These are phyloP conservation scores for Salix dunnii DNA, from an alignment of 345 rosid species.

Conservation along the genomic window DNA sequence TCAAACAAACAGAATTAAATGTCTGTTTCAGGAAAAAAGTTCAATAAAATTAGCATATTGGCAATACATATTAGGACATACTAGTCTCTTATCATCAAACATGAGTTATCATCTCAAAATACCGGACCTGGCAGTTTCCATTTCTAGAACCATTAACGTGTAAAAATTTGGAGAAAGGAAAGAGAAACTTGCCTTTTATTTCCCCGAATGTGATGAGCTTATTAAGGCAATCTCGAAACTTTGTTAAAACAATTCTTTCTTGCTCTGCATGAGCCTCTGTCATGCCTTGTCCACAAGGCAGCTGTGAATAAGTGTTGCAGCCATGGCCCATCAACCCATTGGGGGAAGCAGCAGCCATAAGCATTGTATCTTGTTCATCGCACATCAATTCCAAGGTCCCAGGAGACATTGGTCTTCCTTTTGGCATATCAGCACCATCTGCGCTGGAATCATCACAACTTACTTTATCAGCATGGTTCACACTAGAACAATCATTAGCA, in stretches of 20 bases:
- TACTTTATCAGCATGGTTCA: constrained; percentile 49
- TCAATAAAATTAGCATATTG: neutral
- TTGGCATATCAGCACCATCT: constrained; percentile 56
- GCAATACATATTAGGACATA: neutral
- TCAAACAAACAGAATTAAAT: neutral
- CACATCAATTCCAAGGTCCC: constrained; percentile 99
- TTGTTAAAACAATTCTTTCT: constrained; percentile 70
- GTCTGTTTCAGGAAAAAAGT: neutral
- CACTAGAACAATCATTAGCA: constrained; percentile 54
- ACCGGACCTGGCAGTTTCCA: neutral
- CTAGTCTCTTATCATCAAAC: neutral
- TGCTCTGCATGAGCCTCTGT: constrained; percentile 72
- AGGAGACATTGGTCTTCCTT: constrained; percentile 87
- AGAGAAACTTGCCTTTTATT: constrained; percentile 61
- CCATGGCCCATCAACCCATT: constrained; percentile 47
- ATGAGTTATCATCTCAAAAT: neutral
- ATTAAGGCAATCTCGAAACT: constrained; percentile 83
- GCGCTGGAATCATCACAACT: constrained; percentile 44
- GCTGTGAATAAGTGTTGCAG: constrained; percentile 47
- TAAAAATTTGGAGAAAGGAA: neutral
- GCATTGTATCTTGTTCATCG: constrained; percentile 87
- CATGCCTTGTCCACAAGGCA: constrained; percentile 51
- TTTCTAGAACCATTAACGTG: neutral
- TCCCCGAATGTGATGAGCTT: constrained; percentile 81
- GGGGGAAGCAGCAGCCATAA: constrained; percentile 66